Percentiles rank a stretch among this genome's conserved stretches.
Evolutionary conservation across 169 alveolate species (phyloP).

Genomic region (Blepharisma undulans): DNA sequence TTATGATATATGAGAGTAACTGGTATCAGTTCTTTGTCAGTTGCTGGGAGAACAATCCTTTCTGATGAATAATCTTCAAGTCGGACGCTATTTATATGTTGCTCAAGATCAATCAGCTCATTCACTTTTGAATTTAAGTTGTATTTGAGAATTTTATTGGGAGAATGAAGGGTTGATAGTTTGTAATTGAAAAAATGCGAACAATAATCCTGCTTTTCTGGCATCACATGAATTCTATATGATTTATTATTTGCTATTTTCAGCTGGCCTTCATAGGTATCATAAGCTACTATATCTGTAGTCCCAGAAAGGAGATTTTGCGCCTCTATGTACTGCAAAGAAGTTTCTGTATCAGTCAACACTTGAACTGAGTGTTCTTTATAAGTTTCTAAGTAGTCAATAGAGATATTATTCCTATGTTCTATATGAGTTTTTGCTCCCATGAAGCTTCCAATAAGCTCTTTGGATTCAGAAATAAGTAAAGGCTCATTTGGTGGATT

Average conservation of each 20-base stretch:
- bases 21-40: conserved; percentile 34
- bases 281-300: conserved; percentile 1
- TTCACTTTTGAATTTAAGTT: neutral
- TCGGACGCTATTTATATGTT: neutral
- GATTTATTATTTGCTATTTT: conserved; percentile 23
- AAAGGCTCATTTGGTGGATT: neutral
- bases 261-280: conserved; percentile 11
- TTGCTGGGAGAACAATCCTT: conserved; percentile 29
- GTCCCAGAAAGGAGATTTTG: neutral
- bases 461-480: neutral
- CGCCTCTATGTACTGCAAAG: conserved; percentile 23
- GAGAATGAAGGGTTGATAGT: conserved; percentile 35
- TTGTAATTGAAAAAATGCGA: neutral
- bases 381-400: conserved; percentile 19
- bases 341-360: conserved; percentile 29
- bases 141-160: neutral
- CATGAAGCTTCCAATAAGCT: neutral
- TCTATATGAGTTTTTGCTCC: conserved; percentile 12
- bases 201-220: neutral
- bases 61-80: conserved; percentile 40
- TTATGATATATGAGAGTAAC: conserved; percentile 41
- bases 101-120: neutral
- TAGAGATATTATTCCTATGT: neutral
- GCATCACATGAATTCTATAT: neutral
- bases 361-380: neutral